phyloP scores from a whole-genome alignment of 1,284 basidiomycete species.

The Puccinia horiana region DNA sequence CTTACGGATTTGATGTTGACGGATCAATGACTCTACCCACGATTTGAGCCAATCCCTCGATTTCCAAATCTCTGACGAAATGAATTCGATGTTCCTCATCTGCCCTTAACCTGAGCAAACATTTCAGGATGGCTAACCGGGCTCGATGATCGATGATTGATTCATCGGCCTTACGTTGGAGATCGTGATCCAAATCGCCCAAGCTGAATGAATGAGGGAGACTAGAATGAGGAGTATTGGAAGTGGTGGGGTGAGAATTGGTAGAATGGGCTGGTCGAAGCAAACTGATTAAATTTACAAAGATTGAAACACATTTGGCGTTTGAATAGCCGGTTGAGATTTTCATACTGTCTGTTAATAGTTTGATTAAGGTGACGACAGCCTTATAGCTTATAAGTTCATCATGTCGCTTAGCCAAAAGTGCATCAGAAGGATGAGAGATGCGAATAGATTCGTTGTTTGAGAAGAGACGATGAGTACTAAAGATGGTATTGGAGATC shows the following conservation, averaged over 20 bases:
- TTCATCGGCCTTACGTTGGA: conserved; percentile 49
- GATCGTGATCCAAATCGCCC: conserved; percentile 48
- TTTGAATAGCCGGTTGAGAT: conserved; percentile 50
- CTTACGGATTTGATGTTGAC: conserved; percentile 1
- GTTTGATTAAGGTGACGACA: conserved; percentile 52
- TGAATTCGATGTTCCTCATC: conserved; percentile 88
- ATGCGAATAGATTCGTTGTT: conserved; percentile 55
- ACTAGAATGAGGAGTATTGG: conserved; percentile 20
- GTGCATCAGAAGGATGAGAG: conserved; percentile 60
- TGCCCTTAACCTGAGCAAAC: conserved; percentile 82
- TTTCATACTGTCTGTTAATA: conserved; percentile 51
- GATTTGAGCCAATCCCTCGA: conserved; percentile 60
- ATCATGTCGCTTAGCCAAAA: conserved; percentile 48
- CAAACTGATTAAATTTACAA: conserved; percentile 41
- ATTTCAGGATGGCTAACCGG: conserved; percentile 76
- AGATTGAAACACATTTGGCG: conserved; percentile 50
- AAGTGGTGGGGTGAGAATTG: conserved; percentile 16
- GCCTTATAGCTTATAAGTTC: conserved; percentile 49
- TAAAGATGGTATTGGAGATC: conserved; percentile 71
- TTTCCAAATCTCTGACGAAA: conserved; percentile 63
- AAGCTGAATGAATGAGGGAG: conserved; percentile 50
- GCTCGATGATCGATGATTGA: conserved; percentile 62
- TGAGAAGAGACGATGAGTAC: conserved; percentile 56
- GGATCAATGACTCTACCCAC: conserved; percentile 55
- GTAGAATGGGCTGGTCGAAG: conserved; percentile 29